A percentile compares a stretch with the other conserved stretches of the same genome.
Conservation (phyloP, 2,329 filamentous ascomycete genomes). For the Verticillium dahliae region DNA sequence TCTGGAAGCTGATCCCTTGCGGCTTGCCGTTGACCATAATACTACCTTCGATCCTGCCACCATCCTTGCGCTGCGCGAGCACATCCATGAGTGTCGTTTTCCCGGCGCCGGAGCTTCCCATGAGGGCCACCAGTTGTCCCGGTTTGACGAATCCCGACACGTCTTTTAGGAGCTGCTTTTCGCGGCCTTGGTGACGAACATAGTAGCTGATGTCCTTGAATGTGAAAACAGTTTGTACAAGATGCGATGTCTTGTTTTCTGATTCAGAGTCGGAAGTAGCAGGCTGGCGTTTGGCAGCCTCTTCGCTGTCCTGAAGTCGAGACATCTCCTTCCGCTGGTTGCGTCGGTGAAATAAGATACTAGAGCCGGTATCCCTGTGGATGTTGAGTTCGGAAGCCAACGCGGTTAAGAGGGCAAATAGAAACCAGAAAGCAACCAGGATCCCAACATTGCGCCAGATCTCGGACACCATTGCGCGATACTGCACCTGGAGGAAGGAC, state of each 20-base stretch:
- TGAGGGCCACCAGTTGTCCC: constrained; percentile 71
- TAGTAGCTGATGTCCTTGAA: constrained; percentile 67
- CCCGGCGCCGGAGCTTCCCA: constrained; percentile 47
- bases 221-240: constrained; percentile 60
- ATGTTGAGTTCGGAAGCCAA: neutral
- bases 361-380: neutral
- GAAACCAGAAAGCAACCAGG: constrained; percentile 7
- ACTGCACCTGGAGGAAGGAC: constrained; percentile 10
- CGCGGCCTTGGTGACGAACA: constrained; percentile 39
- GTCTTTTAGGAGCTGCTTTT: constrained; percentile 5
- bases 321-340: neutral
- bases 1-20: constrained; percentile 35
- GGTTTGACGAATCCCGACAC: constrained; percentile 76
- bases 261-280: constrained; percentile 32
- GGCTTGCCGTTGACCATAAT: constrained; percentile 40
- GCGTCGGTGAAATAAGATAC: constrained; percentile 23
- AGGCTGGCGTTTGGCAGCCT: constrained; percentile 22
- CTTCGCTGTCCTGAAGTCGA: constrained; percentile 50
- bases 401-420: constrained; percentile 3
- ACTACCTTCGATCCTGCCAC: constrained; percentile 43
- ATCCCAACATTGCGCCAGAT: constrained; percentile 14
- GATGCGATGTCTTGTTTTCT: constrained; percentile 30
- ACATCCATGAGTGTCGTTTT: constrained; percentile 51
- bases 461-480: constrained; percentile 3
- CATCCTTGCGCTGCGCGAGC: constrained; percentile 40